Percentiles rank a stretch among this genome's conserved stretches.
phyloP scores from a whole-genome alignment of 495 filamentous ascomycete genomes.

The Podospora comata region DNA sequence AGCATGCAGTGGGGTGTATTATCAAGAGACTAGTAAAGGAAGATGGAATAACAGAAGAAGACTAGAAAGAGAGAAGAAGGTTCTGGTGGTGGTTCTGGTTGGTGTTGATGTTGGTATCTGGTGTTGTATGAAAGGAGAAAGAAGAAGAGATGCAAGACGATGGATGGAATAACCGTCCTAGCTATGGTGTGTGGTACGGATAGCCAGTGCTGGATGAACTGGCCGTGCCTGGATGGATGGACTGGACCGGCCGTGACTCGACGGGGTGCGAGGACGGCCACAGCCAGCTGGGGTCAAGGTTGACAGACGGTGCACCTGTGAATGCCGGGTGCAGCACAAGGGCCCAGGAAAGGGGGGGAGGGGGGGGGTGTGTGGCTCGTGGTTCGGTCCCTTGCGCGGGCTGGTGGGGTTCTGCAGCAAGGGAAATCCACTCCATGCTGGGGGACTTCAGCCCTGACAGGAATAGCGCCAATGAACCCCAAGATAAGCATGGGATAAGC shows the following conservation, averaged over 20 bases:
- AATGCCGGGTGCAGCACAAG: slow-evolving; percentile 15
- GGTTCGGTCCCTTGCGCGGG: slow-evolving; percentile 14
- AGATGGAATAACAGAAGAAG: not conserved
- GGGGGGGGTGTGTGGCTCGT: not conserved
- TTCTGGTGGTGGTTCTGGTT: not conserved
- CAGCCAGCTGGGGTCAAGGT: slow-evolving; percentile 7
- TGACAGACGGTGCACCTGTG: slow-evolving; percentile 14
- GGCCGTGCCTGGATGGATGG: not conserved
- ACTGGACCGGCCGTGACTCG: slow-evolving; percentile 14
- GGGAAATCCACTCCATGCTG: slow-evolving; percentile 7
- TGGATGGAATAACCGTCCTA: not conserved
- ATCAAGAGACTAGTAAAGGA: not conserved
- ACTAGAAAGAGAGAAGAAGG: not conserved
- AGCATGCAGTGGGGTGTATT: not conserved
- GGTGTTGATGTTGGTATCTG: not conserved
- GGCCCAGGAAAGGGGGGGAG: slow-evolving; percentile 13
- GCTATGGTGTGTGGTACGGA: not conserved
- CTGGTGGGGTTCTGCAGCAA: slow-evolving; percentile 3
- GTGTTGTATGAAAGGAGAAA: slow-evolving; percentile 1
- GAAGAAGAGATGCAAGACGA: slow-evolving; percentile 1
- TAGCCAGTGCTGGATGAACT: not conserved
- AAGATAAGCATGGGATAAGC: slow-evolving; percentile 14
- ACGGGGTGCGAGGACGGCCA: slow-evolving; percentile 3
- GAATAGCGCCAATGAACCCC: slow-evolving; percentile 18
- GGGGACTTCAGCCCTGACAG: slow-evolving; percentile 16